Evolutionary conservation across 208 protist species (phyloP), one percentile per base, ranked within the genome.

Genomic region (Acanthamoeba sp.): DNA sequence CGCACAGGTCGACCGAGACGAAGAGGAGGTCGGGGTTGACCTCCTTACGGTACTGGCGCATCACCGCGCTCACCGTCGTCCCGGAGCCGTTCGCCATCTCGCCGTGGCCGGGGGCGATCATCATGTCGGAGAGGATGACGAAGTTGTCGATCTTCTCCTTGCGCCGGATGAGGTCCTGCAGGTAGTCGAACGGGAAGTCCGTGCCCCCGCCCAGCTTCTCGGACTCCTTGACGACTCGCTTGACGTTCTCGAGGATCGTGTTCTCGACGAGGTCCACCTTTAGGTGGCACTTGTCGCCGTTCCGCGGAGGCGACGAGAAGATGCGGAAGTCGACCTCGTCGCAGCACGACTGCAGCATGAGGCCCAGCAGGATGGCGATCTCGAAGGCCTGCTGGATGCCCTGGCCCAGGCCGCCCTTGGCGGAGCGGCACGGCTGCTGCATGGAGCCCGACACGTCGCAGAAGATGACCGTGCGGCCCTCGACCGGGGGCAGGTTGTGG

Each of bases 11-110:
- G 36, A 99, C 97, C 29, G 87, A 96, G 6, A 99, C 97, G 94
- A 97, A 99, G 18, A 99, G 95, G 57, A 99, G 93, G 5, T 98
- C 95, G 9, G 96, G 95, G 87, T 98, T 99, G 96, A 98, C 95
- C 29, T 95, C 96, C 85, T 97, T 96, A 22, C 98, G 96, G 85
- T 99, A 97, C 38, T 98, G 97, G 4, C 93, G 80, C 0, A 99
- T 95, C 88, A 98, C 98, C 36, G 18, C 36, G 66, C 36, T 22
- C 50, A 22, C 24, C 34, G n/a, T 42, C 82, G 1, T 93, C 45
- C 18, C n/a, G n/a, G n/a, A n/a, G 50, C 45, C 45, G 16, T 29
- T 4, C 40, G 42, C n/a, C 89, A 76, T 93, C 24, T 93, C 89
- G 34, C n/a, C 29, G 90, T 24, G 57, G 2, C 69, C 90, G 48